Conservation (phyloP, 129 eudicot genomes). For the Dittrichia graveolens region DNA sequence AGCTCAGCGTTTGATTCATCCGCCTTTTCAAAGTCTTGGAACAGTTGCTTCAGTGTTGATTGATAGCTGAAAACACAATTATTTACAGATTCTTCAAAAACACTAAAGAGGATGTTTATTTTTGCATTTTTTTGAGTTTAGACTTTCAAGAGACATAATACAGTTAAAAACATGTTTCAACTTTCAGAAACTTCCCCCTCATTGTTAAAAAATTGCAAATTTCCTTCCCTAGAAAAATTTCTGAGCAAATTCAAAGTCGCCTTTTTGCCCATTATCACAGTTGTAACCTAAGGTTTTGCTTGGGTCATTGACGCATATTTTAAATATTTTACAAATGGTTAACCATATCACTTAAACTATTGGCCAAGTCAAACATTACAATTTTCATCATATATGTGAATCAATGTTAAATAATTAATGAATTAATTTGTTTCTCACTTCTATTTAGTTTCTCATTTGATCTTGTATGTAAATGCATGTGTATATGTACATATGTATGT, state of each 20-base stretch:
- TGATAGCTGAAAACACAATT: slow-evolving; percentile 66
- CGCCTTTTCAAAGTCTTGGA: slow-evolving; percentile 77
- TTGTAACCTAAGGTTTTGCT: background rate
- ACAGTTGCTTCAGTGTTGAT: slow-evolving; percentile 93
- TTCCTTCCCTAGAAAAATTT: too few species aligned
- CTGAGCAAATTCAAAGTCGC: background rate
- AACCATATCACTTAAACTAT: too few species aligned
- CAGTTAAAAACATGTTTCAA: background rate
- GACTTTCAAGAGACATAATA: background rate
- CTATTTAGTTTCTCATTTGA: background rate
- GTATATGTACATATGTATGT: background rate
- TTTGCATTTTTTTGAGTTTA: slow-evolving; percentile 3
- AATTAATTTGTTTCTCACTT: background rate
- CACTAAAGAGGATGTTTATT: background rate
- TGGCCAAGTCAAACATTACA: background rate
- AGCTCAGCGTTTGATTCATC: slow-evolving; percentile 69
- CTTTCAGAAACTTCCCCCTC: background rate
- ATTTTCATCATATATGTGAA: background rate
- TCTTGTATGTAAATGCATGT: background rate
- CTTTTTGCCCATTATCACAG: background rate
- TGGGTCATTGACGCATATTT: background rate
- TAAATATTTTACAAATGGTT: slow-evolving; percentile 6
- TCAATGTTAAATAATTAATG: background rate
- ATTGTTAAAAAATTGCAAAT: background rate
- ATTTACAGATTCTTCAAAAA: slow-evolving; percentile 1